Conservation (phyloP, 805 yeast genomes). For the Scheffersomyces amazonensis region DNA sequence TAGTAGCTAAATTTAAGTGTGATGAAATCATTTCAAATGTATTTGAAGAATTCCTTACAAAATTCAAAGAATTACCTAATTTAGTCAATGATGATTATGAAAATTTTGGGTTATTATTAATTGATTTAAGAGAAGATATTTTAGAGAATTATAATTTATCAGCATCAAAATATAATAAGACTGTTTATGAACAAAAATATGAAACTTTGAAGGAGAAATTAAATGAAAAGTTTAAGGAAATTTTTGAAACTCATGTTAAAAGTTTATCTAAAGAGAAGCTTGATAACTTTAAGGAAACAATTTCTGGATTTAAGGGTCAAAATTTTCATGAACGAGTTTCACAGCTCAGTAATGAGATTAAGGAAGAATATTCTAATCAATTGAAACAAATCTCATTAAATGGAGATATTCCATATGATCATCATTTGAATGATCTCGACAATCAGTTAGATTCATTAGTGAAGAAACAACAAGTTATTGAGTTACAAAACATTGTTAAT, state of each 20-base stretch:
- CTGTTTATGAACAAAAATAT: conserved; percentile 68
- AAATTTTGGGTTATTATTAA: conserved; percentile 43
- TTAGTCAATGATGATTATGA: conserved; percentile 33
- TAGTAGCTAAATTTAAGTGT: conserved; percentile 92
- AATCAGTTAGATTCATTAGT: conserved; percentile 43
- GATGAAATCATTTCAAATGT: conserved; percentile 68
- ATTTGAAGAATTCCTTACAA: conserved; percentile 24
- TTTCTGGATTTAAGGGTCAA: neutral
- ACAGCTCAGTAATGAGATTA: neutral
- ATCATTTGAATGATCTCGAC: conserved; percentile 11
- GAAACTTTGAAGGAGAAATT: conserved; percentile 44
- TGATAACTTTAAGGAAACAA: conserved; percentile 1
- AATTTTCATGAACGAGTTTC: neutral
- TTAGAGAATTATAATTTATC: conserved; percentile 57
- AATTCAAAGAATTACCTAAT: conserved; percentile 12
- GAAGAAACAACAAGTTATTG: conserved; percentile 30
- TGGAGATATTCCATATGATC: conserved; percentile 24
- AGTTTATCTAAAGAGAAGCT: conserved; percentile 7
- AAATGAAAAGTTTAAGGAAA: conserved; percentile 22
- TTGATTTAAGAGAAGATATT: conserved; percentile 42
- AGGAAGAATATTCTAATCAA: conserved; percentile 10
- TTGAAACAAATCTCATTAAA: conserved; percentile 21
- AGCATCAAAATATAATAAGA: conserved; percentile 71
- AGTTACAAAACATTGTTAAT: conserved; percentile 27
- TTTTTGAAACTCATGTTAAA: conserved; percentile 34